Percentiles rank a stretch among this genome's conserved stretches.
Evolutionary conservation across 257 asterid species (phyloP).

Genomic region (Dorcoceras hygrometricum): DNA sequence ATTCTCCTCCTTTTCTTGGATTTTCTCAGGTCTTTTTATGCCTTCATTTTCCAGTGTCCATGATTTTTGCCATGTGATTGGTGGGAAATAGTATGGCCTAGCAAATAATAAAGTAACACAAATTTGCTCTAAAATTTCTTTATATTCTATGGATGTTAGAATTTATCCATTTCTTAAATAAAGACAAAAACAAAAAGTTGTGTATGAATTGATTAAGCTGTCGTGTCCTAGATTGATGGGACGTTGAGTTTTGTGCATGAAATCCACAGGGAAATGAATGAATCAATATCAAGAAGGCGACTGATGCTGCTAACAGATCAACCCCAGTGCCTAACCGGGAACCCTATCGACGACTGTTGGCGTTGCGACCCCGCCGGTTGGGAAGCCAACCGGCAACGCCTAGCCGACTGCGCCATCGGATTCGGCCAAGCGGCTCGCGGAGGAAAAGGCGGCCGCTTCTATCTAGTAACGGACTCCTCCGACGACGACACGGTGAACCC

Average conservation of each 20-base stretch:
- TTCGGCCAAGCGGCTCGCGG: slow-evolving; percentile 65
- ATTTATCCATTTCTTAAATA: too few relatives aligned
- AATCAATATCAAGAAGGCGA: slow-evolving; percentile 48
- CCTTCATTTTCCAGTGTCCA: not conserved
- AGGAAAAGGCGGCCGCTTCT: slow-evolving; percentile 70
- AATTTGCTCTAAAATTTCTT: too few relatives aligned
- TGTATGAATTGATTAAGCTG: too few relatives aligned
- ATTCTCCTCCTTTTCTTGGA: not conserved
- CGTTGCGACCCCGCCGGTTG: slow-evolving; percentile 43
- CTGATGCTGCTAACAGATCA: slow-evolving; percentile 40
- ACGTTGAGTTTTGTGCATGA: not conserved
- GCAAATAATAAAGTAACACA: not conserved
- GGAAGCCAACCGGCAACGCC: slow-evolving; percentile 55
- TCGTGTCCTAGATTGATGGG: not conserved
- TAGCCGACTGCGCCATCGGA: slow-evolving; percentile 81
- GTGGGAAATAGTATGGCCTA: not conserved
- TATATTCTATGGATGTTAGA: too few relatives aligned
- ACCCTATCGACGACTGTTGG: slow-evolving; percentile 64
- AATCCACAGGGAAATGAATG: slow-evolving; percentile 61
- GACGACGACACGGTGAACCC: slow-evolving; percentile 57
- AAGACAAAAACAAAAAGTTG: too few relatives aligned
- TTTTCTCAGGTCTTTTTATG: not conserved
- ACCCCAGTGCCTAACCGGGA: slow-evolving; percentile 57
- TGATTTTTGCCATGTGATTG: not conserved
- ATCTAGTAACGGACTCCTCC: slow-evolving; percentile 69